Evolutionary conservation across 805 yeast species (phyloP).

Genomic region (Crinitomyces ghanaensis): DNA sequence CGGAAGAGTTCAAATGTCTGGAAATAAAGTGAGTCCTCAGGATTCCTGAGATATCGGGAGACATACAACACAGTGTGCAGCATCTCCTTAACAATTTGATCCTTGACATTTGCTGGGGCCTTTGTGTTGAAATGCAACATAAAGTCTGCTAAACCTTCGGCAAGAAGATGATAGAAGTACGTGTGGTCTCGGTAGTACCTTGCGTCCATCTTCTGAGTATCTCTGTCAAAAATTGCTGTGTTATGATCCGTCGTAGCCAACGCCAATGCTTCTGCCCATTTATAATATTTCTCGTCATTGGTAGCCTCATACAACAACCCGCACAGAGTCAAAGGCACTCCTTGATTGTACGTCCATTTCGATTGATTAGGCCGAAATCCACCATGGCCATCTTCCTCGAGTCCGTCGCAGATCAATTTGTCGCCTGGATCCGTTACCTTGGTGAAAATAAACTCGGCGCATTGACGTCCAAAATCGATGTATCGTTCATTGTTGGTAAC

Average conservation of each 20-base stretch:
- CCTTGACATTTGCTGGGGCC: slow-evolving; percentile 26
- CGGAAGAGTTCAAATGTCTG: slow-evolving; percentile 48
- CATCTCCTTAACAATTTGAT: slow-evolving; percentile 31
- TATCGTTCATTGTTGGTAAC: slow-evolving; percentile 36
- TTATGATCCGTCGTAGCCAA: slow-evolving; percentile 47
- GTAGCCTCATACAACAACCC: slow-evolving; percentile 40
- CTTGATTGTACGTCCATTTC: slow-evolving; percentile 60
- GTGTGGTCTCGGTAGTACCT: slow-evolving; percentile 57
- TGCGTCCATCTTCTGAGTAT: slow-evolving; percentile 37
- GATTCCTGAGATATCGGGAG: slow-evolving; percentile 45
- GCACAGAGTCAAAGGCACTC: slow-evolving; percentile 49
- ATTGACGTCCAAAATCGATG: slow-evolving; percentile 46
- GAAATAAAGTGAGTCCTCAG: slow-evolving; percentile 46
- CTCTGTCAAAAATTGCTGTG: slow-evolving; percentile 51
- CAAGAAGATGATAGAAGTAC: slow-evolving; percentile 49
- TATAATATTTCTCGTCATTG: slow-evolving; percentile 38
- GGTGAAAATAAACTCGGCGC: slow-evolving; percentile 46
- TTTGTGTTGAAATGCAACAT: slow-evolving; percentile 36
- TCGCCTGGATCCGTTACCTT: slow-evolving; percentile 42
- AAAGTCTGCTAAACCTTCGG: slow-evolving; percentile 61
- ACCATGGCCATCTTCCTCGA: slow-evolving; percentile 29
- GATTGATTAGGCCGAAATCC: slow-evolving; percentile 35
- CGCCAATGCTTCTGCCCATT: slow-evolving; percentile 30
- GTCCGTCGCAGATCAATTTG: slow-evolving; percentile 50
- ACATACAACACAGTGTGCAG: slow-evolving; percentile 46